Evolutionary conservation across 2,329 filamentous ascomycete genomes (phyloP).

Genomic region (Colletotrichum tamarilloi): DNA sequence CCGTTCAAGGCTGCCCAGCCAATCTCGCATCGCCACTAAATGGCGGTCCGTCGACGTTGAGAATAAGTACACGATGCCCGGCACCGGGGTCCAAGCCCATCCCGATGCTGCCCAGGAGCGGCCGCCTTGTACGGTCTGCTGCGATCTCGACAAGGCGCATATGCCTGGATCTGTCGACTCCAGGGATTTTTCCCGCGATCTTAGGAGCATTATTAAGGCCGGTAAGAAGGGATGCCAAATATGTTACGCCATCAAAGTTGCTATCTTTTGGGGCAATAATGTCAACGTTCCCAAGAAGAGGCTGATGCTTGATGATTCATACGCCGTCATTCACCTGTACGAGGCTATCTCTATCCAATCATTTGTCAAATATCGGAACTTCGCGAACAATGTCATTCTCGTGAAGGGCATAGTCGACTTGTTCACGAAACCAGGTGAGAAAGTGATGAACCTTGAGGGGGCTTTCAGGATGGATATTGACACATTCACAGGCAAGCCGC

Average conservation of each 20-base stretch:
- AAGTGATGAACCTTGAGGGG: not conserved
- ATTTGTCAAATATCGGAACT: too few relatives aligned
- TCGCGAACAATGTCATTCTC: not conserved
- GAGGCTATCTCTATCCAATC: not conserved
- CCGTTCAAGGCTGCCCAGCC: not conserved
- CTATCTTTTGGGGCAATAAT: not conserved
- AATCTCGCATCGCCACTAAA: not conserved
- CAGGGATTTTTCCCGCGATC: too few relatives aligned
- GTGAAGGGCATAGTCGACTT: not conserved
- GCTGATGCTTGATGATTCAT: not conserved
- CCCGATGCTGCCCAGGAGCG: not conserved
- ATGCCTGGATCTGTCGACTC: not conserved
- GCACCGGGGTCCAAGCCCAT: not conserved
- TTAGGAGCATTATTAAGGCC: not conserved
- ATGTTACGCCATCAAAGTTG: slow-evolving; percentile 16
- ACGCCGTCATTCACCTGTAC: not conserved
- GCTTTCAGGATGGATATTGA: not conserved
- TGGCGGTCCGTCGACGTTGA: not conserved
- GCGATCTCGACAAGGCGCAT: not conserved
- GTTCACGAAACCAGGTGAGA: slow-evolving; percentile 18
- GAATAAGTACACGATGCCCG: not conserved
- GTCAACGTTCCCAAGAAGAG: not conserved
- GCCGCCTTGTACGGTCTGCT: not conserved
- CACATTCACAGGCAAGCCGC: not conserved
- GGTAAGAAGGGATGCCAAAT: slow-evolving; percentile 17